phyloP scores from a whole-genome alignment of 306 rosid species.

The Cicer judaicum region DNA sequence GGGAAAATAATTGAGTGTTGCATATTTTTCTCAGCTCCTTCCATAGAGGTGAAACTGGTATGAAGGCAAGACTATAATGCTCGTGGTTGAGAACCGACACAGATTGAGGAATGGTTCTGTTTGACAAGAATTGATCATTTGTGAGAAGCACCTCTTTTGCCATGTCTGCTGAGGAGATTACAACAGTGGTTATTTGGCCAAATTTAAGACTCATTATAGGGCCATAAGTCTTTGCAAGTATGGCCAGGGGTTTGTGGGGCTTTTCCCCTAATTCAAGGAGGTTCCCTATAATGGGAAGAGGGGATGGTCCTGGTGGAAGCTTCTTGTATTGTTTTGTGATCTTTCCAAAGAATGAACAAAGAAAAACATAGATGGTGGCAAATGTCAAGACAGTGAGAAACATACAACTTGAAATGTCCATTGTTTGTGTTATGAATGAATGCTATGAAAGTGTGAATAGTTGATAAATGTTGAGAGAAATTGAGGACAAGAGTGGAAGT shows the following conservation, averaged over 20 bases:
- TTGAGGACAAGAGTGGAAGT: neutral
- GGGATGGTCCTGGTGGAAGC: conserved; percentile 43
- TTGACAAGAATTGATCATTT: conserved; percentile 37
- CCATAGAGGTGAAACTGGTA: conserved; percentile 45
- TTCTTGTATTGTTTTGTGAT: conserved; percentile 17
- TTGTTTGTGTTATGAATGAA: neutral
- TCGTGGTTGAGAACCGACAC: conserved; percentile 37
- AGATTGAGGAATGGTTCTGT: conserved; percentile 38
- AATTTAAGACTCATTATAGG: conserved; percentile 36
- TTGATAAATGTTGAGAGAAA: neutral
- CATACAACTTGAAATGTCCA: neutral
- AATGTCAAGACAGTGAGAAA: conserved; percentile 24
- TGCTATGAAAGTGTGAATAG: neutral
- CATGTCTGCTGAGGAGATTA: conserved; percentile 38
- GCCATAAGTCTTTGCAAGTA: conserved; percentile 41
- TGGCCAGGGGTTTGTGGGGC: conserved; percentile 28
- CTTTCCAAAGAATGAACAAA: conserved; percentile 5
- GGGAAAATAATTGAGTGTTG: conserved; percentile 33
- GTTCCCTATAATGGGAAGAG: conserved; percentile 38
- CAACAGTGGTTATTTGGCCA: conserved; percentile 33
- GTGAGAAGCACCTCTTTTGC: conserved; percentile 43
- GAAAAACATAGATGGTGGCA: neutral
- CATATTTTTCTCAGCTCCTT: conserved; percentile 37
- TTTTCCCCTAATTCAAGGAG: conserved; percentile 40
- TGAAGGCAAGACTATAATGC: conserved; percentile 32